phyloP scores from a whole-genome alignment of 2,329 filamentous ascomycete genomes.

The Cladosporium sp. region DNA sequence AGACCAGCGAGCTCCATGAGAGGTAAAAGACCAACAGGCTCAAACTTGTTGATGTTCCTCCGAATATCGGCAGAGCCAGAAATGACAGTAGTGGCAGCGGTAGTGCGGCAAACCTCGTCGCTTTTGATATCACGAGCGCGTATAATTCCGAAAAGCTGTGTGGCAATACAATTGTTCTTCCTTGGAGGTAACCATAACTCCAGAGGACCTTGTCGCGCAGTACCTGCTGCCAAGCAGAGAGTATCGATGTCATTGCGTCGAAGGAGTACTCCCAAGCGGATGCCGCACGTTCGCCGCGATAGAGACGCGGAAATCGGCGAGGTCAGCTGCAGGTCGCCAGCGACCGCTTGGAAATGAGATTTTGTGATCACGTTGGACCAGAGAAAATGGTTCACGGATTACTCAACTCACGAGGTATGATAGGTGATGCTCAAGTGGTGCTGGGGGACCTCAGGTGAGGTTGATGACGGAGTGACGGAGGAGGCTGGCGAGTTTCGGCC shows the following conservation, averaged over 20 bases:
- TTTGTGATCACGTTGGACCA: no score
- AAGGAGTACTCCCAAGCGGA: no score
- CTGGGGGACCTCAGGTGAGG: no score
- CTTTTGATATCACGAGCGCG: conserved; percentile 23
- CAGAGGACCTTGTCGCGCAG: conserved; percentile 26
- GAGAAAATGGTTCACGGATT: not conserved
- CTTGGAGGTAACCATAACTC: conserved; percentile 29
- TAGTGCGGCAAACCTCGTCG: conserved; percentile 26
- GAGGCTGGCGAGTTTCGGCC: no score
- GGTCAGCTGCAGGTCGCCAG: no score
- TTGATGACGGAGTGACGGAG: no score
- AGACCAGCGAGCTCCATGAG: conserved; percentile 80
- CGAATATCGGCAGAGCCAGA: conserved; percentile 68
- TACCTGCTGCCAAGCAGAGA: conserved; percentile 17
- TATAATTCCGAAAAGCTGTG: conserved; percentile 23
- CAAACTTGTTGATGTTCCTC: conserved; percentile 72
- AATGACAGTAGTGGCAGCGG: conserved; percentile 51
- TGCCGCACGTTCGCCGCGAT: no score
- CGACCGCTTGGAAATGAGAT: no score
- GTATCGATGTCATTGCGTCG: conserved; percentile 5
- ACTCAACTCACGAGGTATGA: no score
- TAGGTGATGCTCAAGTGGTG: no score
- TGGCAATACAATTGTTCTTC: conserved; percentile 24
- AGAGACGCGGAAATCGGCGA: no score
- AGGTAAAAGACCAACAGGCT: conserved; percentile 88